These are phyloP conservation scores for Cutaneotrichosporon sp. DNA, from an alignment of 1,284 basidiomycete genomes.

Conservation along the genomic window DNA sequence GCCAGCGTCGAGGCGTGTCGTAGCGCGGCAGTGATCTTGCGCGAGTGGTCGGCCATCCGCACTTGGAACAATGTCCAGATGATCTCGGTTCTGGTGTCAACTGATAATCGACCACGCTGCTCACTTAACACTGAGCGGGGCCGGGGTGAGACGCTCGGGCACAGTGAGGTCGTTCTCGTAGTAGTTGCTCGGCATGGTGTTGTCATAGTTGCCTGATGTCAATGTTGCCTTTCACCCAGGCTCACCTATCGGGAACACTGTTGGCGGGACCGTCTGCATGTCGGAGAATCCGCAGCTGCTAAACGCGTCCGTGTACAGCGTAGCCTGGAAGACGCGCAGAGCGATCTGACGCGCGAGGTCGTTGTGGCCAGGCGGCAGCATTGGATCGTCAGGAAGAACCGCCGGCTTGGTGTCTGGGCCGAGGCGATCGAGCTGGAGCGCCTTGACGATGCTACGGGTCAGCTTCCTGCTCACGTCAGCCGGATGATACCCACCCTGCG, in stretches of 20 bases:
- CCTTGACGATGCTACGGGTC: slow-evolving; percentile 2
- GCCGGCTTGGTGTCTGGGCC: background rate
- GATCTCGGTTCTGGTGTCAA: background rate
- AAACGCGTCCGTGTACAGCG: background rate
- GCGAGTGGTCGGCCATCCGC: slow-evolving; percentile 5
- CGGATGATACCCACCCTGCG: background rate
- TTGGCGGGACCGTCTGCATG: background rate
- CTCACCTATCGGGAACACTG: slow-evolving; percentile 2
- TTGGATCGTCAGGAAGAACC: slow-evolving; percentile 1
- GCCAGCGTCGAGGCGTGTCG: slow-evolving; percentile 1
- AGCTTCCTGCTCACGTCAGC: background rate
- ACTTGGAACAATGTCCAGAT: slow-evolving; percentile 6
- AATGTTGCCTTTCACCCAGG: background rate
- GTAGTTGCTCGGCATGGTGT: slow-evolving; percentile 8
- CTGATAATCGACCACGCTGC: background rate
- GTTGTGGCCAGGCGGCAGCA: slow-evolving; percentile 1
- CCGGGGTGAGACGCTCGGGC: background rate
- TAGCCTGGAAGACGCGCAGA: background rate
- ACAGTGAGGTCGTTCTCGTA: slow-evolving; percentile 1
- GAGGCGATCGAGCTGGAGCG: slow-evolving; percentile 6
- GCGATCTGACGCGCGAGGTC: slow-evolving; percentile 1
- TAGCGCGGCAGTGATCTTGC: background rate
- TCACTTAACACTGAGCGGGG: slow-evolving; percentile 3
- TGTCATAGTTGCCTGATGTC: slow-evolving; percentile 7
- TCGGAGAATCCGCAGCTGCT: slow-evolving; percentile 5